Evolutionary conservation across 176 grass and related monocot genomes (phyloP).

Genomic region (Chloris gayana): DNA sequence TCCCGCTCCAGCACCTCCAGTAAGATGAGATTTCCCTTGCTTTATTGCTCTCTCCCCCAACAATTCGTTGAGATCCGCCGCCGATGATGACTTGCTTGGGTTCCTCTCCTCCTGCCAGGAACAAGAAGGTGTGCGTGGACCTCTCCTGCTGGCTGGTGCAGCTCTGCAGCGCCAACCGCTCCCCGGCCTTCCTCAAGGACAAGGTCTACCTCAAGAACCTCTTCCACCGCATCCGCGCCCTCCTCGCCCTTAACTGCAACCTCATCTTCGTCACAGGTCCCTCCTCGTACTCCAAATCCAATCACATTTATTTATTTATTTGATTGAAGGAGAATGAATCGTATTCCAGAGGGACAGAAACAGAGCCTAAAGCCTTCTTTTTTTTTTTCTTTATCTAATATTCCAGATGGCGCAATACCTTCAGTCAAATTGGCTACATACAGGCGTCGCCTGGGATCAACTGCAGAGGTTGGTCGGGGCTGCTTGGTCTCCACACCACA

Average conservation of each 20-base stretch:
- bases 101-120: slow-evolving; percentile 44
- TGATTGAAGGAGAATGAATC: neutral
- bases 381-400: too few species aligned
- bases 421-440: slow-evolving; percentile 92
- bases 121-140: slow-evolving; percentile 94
- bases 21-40: slow-evolving; percentile 36
- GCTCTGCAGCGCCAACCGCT: slow-evolving; percentile 56
- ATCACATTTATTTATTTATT: neutral
- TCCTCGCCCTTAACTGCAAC: slow-evolving; percentile 90
- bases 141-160: slow-evolving; percentile 95
- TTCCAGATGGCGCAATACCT: slow-evolving; percentile 91
- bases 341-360: neutral
- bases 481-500: neutral
- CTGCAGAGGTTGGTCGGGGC: slow-evolving; percentile 40
- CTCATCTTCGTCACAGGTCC: slow-evolving; percentile 80
- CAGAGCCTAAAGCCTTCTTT: neutral
- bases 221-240: slow-evolving; percentile 89
- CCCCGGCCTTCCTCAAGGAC: slow-evolving; percentile 56
- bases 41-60: neutral
- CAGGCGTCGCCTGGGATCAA: slow-evolving; percentile 70
- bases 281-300: neutral
- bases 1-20: slow-evolving; percentile 92
- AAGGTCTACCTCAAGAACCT: slow-evolving; percentile 87
- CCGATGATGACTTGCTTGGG: neutral
- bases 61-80: neutral